Percentiles rank a stretch among this genome's conserved stretches.
Evolutionary conservation across 805 yeast species (phyloP).

Genomic region (Isabelozyma rhagii): DNA sequence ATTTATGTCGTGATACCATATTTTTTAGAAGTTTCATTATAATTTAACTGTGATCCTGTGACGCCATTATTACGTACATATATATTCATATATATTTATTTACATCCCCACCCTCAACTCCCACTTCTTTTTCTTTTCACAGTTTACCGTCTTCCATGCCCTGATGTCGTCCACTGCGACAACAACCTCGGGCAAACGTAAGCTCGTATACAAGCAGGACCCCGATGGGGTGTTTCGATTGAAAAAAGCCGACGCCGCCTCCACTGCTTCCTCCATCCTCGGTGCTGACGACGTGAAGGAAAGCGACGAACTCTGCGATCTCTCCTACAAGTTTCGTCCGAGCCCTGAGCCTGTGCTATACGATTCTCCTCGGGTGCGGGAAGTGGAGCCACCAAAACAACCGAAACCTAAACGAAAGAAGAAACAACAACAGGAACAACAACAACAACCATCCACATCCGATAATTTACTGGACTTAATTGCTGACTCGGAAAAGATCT

Average conservation of each 20-base stretch:
- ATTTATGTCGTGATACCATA: too few relatives aligned
- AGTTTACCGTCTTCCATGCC: not conserved
- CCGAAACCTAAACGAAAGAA: not conserved
- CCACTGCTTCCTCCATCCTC: not conserved
- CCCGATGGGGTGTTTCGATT: conserved; percentile 38
- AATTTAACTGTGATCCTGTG: too few relatives aligned
- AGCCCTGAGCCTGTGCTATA: not conserved
- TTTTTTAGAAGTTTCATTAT: too few relatives aligned
- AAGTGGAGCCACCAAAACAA: not conserved
- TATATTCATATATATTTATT: too few relatives aligned
- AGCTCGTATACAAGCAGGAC: conserved; percentile 33
- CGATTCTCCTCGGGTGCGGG: not conserved
- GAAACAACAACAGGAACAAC: not conserved
- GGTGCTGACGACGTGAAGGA: not conserved
- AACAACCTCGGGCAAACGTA: conserved; percentile 19
- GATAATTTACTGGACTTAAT: too few relatives aligned
- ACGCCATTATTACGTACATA: too few relatives aligned
- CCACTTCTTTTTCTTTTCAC: too few relatives aligned
- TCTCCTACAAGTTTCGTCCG: conserved; percentile 21
- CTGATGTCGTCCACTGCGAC: not conserved
- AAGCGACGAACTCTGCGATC: conserved; percentile 27
- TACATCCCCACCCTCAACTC: too few relatives aligned
- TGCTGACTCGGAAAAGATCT: not conserved
- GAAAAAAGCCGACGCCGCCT: conserved; percentile 17
- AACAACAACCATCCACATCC: not conserved